A percentile compares a stretch with the other conserved stretches of the same genome.
Conservation (phyloP, 192 early-diverging fungal species). For the Gorgonomyces haynaldii region DNA sequence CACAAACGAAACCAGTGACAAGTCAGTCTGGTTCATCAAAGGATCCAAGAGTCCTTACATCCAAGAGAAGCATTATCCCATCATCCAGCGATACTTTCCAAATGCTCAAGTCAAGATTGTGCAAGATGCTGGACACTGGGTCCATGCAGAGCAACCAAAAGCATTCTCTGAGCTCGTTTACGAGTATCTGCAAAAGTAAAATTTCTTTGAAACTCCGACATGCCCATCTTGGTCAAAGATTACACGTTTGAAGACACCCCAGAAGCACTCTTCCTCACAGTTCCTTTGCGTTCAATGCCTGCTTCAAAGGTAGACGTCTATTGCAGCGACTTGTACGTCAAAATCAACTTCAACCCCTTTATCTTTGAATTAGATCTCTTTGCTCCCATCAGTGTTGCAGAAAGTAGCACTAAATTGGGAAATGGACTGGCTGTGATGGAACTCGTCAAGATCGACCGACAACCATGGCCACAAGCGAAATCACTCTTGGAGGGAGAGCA, state of each 20-base stretch:
- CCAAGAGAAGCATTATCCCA: constrained; percentile 30
- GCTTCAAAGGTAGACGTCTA: constrained; percentile 35
- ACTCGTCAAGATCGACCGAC: constrained; percentile 26
- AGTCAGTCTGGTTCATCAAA: constrained; percentile 71
- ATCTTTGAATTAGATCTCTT: constrained; percentile 41
- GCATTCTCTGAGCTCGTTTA: no score
- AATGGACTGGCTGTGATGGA: constrained; percentile 24
- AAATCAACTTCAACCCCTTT: constrained; percentile 38
- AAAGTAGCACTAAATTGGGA: constrained; percentile 26
- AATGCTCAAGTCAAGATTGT: constrained; percentile 47
- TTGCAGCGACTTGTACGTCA: constrained; percentile 37
- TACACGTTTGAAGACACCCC: constrained; percentile 21
- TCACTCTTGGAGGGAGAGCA: background rate
- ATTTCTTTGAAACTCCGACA: constrained; percentile 4
- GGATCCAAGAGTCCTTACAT: constrained; percentile 63
- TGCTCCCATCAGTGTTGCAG: constrained; percentile 17
- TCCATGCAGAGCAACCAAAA: background rate
- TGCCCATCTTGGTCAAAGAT: constrained; percentile 32
- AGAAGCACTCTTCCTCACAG: constrained; percentile 19
- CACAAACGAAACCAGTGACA: constrained; percentile 21
- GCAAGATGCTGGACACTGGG: constrained; percentile 79
- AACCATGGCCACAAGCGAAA: constrained; percentile 9
- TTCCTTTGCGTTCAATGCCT: constrained; percentile 27
- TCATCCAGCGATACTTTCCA: constrained; percentile 64
- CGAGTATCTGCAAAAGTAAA: background rate